phyloP scores from a whole-genome alignment of 1,284 basidiomycete genomes.

The Microbotryum lychnidis-dioicae region DNA sequence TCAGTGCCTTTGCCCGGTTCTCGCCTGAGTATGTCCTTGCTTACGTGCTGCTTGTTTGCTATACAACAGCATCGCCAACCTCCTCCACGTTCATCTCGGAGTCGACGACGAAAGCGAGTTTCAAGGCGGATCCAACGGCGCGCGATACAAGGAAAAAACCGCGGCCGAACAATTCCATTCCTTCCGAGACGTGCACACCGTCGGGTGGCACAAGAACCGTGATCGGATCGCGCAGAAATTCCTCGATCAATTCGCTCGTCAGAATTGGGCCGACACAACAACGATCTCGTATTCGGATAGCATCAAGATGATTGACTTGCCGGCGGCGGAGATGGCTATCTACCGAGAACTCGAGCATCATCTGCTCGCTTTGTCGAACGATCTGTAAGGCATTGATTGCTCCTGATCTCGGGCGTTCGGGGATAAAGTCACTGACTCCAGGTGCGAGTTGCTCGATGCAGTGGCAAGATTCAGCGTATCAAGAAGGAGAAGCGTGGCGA shows the following conservation, averaged over 20 bases:
- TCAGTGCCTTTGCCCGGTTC: constrained; percentile 16
- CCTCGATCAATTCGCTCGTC: constrained; percentile 37
- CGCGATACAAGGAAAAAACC: constrained; percentile 72
- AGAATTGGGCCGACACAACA: constrained; percentile 95
- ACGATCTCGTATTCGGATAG: constrained; percentile 76
- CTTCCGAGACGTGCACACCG: constrained; percentile 84
- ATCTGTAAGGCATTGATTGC: constrained; percentile 28
- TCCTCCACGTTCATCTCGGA: constrained; percentile 77
- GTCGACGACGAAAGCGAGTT: constrained; percentile 83
- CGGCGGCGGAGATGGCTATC: constrained; percentile 87
- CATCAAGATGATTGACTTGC: constrained; percentile 61
- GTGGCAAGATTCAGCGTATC: constrained; percentile 27
- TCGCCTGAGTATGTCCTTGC: neutral
- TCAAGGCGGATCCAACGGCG: constrained; percentile 45
- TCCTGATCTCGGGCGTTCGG: too few species aligned
- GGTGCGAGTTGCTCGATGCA: constrained; percentile 15
- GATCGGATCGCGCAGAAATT: constrained; percentile 70
- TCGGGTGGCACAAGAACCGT: constrained; percentile 84
- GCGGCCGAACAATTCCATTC: constrained; percentile 90
- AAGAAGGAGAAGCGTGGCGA: constrained; percentile 70
- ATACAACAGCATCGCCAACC: constrained; percentile 58
- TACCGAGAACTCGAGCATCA: constrained; percentile 95
- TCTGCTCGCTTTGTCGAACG: constrained; percentile 69
- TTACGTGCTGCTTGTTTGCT: neutral
- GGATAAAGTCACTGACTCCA: neutral